Evolutionary conservation across 306 rosid species (phyloP).

Genomic region (Trichosanthes truncata): DNA sequence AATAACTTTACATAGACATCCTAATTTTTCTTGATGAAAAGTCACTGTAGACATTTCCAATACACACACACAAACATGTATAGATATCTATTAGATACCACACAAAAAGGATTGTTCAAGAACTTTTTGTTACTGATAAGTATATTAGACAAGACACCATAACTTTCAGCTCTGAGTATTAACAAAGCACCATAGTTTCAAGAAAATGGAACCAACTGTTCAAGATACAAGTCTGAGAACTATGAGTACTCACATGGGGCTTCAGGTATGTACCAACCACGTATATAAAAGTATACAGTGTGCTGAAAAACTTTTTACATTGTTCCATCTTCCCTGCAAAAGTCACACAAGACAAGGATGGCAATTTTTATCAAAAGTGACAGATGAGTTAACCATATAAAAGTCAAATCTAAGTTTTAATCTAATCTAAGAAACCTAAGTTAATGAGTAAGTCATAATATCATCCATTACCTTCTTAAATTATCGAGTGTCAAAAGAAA

Average conservation of each 20-base stretch:
- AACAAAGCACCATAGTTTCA: not conserved
- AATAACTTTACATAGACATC: not conserved
- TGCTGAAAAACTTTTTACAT: constrained; percentile 54
- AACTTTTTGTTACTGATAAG: not conserved
- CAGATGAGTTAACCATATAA: not conserved
- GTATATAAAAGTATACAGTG: constrained; percentile 57
- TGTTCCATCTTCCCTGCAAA: constrained; percentile 64
- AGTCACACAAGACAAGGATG: not conserved
- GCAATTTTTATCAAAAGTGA: not conserved
- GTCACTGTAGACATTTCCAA: not conserved
- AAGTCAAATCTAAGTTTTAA: not conserved
- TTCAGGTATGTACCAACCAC: constrained; percentile 73
- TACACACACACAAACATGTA: not conserved
- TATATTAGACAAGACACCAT: not conserved
- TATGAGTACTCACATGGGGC: constrained; percentile 65
- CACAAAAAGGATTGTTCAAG: not conserved
- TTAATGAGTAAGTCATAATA: not conserved
- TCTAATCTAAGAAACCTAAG: not conserved
- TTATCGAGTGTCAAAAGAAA: not conserved
- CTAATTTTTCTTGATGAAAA: not conserved
- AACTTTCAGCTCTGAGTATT: not conserved
- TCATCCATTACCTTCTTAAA: not conserved
- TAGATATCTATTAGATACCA: not conserved
- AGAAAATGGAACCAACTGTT: not conserved
- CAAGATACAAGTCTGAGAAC: not conserved